A percentile compares a stretch with the other conserved stretches of the same genome.
These are phyloP conservation scores for Colletotrichum limetticola DNA, from an alignment of 2,329 filamentous ascomycete species.

Conservation along the genomic window DNA sequence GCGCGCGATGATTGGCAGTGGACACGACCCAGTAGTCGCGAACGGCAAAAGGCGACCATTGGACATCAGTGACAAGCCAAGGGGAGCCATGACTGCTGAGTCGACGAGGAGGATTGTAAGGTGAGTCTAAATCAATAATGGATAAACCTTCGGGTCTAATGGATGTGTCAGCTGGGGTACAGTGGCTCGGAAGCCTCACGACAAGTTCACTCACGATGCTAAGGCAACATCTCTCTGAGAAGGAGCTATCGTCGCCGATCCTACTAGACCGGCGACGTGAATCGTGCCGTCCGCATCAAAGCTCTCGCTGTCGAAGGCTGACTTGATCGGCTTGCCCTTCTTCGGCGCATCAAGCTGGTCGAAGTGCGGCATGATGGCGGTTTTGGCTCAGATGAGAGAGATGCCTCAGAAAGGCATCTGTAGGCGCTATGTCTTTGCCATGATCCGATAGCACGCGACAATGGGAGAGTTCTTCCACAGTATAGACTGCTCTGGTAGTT, in stretches of 20 bases:
- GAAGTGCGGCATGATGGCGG: conserved; percentile 59
- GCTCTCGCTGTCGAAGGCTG: conserved; percentile 85
- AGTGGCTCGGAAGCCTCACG: not conserved
- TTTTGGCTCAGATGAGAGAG: conserved; percentile 27
- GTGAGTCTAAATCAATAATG: conserved; percentile 91
- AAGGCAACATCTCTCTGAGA: conserved; percentile 90
- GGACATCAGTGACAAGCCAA: conserved; percentile 96
- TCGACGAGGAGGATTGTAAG: conserved; percentile 86
- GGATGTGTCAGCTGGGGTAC: not conserved
- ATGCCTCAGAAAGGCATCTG: conserved; percentile 34
- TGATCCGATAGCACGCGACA: conserved; percentile 10
- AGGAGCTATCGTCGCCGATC: conserved; percentile 92
- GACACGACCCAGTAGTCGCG: conserved; percentile 94
- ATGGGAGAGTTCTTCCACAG: not conserved
- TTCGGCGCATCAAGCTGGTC: conserved; percentile 59
- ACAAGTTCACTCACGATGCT: conserved; percentile 70
- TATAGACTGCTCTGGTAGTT: not conserved
- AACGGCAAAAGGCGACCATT: conserved; percentile 93
- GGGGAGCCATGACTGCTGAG: conserved; percentile 84
- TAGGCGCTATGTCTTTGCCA: conserved; percentile 28
- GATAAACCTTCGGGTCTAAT: conserved; percentile 82
- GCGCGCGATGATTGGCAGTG: conserved; percentile 91
- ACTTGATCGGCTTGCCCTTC: conserved; percentile 70
- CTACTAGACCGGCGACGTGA: conserved; percentile 82
- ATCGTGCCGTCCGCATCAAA: conserved; percentile 89